Base-by-base conservation (phyloP, 1,284 basidiomycete genomes). In the Apiotrichum sp. region DNA sequence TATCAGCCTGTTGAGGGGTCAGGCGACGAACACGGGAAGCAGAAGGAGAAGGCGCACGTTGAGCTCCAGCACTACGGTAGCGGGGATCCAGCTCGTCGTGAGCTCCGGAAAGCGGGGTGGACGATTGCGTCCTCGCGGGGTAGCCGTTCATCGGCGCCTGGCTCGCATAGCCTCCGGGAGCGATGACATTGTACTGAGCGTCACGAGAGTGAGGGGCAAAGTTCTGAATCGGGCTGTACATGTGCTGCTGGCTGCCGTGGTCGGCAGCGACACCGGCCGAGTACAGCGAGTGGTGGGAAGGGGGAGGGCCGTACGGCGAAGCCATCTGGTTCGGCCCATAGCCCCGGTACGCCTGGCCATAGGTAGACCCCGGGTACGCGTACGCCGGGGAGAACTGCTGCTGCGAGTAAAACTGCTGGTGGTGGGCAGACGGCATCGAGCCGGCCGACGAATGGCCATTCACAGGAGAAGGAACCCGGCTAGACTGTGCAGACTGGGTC, bases 391-490 rank as follows among this genome's bases (percentile, higher is more conserved):
- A 63, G 60, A 67, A 72, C 14, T 60, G 66, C 52, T 67, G 66
- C 51, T 67, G 67, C 39, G 62, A 61, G 53, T 64, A 71, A 57
- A 67, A 72, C 48, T 67, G 68, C 55, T 69, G 70, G 41, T 62
- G 64, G 43, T 53, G 41, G 11, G 56, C 50, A 10, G 59, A 57
- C 1, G 59, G 62, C 50, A 68, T 64, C n/a, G 66, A 67, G 38
- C 58, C 56, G 16, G 68, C 61, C n/a, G 64, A 64, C 34, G 70
- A 65, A 60, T 71, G 69, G 11, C 68, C 72, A 50, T 71, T 73
- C 36, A 67, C 68, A 3, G 72, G 72, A 13, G 72, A 74, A 6
- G 72, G 68, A 3, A 72, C 72, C 16, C 71, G 64, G 51, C 66
- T 68, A 32, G 71, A 71, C 40, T 64, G 61, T 5, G 66, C 66